Evolutionary conservation across 306 rosid species (phyloP), one percentile per base, ranked within the genome.

Genomic region (Pueraria montana): DNA sequence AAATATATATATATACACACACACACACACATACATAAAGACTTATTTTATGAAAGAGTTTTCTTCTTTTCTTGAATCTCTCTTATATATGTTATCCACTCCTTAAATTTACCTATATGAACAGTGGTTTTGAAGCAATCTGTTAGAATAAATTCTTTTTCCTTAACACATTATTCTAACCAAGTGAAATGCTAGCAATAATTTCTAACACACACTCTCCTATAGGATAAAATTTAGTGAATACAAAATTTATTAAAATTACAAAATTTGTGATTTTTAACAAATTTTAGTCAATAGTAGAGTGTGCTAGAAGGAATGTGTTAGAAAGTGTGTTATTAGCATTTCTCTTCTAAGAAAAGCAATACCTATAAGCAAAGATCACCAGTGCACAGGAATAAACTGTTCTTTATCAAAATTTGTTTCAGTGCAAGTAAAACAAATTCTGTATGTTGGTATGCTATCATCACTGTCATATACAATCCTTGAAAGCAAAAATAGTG

Each of bases 401-500:
- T 63, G 67, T 63, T n/a, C n/a, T n/a, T 50, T 32, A 49, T 38
- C 5, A 36, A 43, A n/a, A 30, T 50, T 8, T 18, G 52, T 55
- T 76, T 79, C 38, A 46, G 42, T n/a, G 69, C 72, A 62, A 67
- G 21, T 40, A 58, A 77, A 68, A 80, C 64, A 48, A 36, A 55
- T 53, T 72, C 10, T 18, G 21, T 62, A 46, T 61, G 49, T 61
- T 24, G 50, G 61, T 71, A 70, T 32, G 23, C 70, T 63, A 63
- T 63, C 42, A 30, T 16, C 23, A 61, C 61, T 43, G 26, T 80
- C 85, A 76, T 77, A 65, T 72, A 77, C 86, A 67, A 67, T 52
- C 78, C 24, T 27, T 27, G 55, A 49, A 71, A 45, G 16, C 56
- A 50, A 65, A 80, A 68, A 52, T 23, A 21, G n/a, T 50, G 62